Evolutionary conservation across 306 rosid species (phyloP).

Genomic region (Vigna mungo): DNA sequence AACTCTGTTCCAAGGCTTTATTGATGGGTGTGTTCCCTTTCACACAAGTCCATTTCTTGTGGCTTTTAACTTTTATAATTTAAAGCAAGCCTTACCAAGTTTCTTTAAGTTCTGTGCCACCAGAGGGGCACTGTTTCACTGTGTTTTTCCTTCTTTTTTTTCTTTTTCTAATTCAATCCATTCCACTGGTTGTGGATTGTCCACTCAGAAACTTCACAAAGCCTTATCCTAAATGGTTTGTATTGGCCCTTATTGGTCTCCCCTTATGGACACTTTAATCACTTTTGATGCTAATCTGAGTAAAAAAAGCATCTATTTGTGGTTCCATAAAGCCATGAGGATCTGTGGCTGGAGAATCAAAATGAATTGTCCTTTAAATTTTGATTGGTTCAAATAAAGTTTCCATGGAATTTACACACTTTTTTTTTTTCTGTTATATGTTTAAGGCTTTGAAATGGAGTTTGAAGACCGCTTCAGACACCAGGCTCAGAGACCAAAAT

Average conservation of each 20-base stretch:
- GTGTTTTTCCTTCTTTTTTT: slow-evolving; percentile 18
- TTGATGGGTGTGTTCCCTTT: slow-evolving; percentile 38
- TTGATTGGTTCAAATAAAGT: slow-evolving; percentile 29
- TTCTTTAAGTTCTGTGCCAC: slow-evolving; percentile 35
- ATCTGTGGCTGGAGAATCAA: slow-evolving; percentile 41
- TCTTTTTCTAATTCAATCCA: slow-evolving; percentile 32
- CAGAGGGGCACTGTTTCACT: slow-evolving; percentile 50
- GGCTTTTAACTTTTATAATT: slow-evolving; percentile 40
- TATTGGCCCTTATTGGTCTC: slow-evolving; percentile 39
- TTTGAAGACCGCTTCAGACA: slow-evolving; percentile 69
- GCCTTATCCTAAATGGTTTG: slow-evolving; percentile 50
- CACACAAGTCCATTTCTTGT: slow-evolving; percentile 36
- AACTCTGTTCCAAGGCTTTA: slow-evolving; percentile 43
- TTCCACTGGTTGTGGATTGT: slow-evolving; percentile 57
- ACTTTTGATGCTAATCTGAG: slow-evolving; percentile 61
- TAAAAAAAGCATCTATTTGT: slow-evolving; percentile 44
- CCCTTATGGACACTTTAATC: slow-evolving; percentile 31
- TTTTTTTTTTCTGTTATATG: slow-evolving; percentile 30
- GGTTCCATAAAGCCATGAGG: slow-evolving; percentile 40
- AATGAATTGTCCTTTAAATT: slow-evolving; percentile 43
- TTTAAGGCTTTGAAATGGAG: slow-evolving; percentile 69
- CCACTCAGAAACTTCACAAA: slow-evolving; percentile 57
- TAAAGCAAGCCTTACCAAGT: slow-evolving; percentile 22
- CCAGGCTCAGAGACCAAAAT: slow-evolving; percentile 75
- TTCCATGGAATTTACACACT: slow-evolving; percentile 42